These are phyloP conservation scores for Massarina eburnea DNA, from an alignment of 2,329 filamentous ascomycete genomes.

Conservation along the genomic window DNA sequence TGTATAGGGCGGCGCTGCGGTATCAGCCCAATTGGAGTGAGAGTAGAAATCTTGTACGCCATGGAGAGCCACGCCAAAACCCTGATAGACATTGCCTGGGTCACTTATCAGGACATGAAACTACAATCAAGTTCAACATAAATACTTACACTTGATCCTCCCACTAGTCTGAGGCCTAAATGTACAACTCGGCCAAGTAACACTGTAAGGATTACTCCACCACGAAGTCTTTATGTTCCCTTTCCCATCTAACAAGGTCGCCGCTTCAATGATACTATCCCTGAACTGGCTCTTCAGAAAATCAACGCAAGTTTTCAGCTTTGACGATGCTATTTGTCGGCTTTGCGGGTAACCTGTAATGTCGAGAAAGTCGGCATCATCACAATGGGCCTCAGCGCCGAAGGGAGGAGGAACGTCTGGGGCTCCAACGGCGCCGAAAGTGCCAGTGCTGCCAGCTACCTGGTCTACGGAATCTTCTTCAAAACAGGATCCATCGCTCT, in stretches of 20 bases:
- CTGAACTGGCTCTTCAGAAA: constrained; percentile 17
- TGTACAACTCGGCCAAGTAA: constrained; percentile 13
- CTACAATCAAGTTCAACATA: no score
- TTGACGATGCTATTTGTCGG: constrained; percentile 18
- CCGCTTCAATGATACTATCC: constrained; percentile 22
- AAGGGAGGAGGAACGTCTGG: constrained; percentile 27
- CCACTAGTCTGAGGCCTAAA: constrained; percentile 24
- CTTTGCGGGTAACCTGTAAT: constrained; percentile 18
- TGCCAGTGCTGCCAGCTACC: constrained; percentile 22
- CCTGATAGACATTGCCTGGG: constrained; percentile 20
- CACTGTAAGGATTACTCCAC: constrained; percentile 19
- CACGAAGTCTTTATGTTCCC: constrained; percentile 13
- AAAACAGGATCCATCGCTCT: constrained; percentile 25
- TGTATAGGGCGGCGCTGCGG: constrained; percentile 5
- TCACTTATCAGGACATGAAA: constrained; percentile 18
- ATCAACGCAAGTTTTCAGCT: constrained; percentile 21
- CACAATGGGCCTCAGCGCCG: constrained; percentile 29
- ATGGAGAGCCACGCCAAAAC: constrained; percentile 21
- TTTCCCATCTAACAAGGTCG: constrained; percentile 20
- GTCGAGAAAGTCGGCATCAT: constrained; percentile 30
- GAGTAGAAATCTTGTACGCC: constrained; percentile 24
- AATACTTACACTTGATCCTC: no score
- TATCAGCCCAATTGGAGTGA: constrained; percentile 23
- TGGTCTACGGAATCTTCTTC: constrained; percentile 23
- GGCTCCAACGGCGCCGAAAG: constrained; percentile 27